Percentiles rank a stretch among this genome's conserved stretches.
These are phyloP conservation scores for Hypoxylon trugodes DNA, from an alignment of 495 filamentous ascomycete species.

Conservation along the genomic window DNA sequence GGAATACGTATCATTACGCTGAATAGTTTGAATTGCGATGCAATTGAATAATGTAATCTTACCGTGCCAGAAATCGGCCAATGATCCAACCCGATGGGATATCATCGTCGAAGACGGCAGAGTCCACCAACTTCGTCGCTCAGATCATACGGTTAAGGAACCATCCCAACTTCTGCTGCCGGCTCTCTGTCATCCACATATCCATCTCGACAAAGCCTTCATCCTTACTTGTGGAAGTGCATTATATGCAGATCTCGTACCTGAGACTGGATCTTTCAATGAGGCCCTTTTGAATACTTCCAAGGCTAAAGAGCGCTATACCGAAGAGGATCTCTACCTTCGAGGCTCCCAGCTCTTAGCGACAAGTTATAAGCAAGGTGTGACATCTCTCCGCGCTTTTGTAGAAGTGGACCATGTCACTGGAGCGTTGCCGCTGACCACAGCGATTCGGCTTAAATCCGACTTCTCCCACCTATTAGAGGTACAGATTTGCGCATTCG, in stretches of 20 bases:
- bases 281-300: constrained; percentile 71
- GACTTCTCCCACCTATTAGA: constrained; percentile 63
- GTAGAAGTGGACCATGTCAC: constrained; percentile 77
- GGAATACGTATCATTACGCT: background rate
- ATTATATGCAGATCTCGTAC: constrained; percentile 64
- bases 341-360: constrained; percentile 72
- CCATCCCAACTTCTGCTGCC: constrained; percentile 59
- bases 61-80: background rate
- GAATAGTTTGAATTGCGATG: background rate
- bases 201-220: constrained; percentile 81
- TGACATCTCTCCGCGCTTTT: constrained; percentile 76
- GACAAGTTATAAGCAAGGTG: constrained; percentile 71
- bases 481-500: constrained; percentile 77
- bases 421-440: constrained; percentile 63
- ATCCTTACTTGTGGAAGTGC: constrained; percentile 56
- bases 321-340: constrained; percentile 63
- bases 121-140: constrained; percentile 20
- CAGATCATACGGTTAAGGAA: constrained; percentile 6
- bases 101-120: constrained; percentile 33
- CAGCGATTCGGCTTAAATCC: constrained; percentile 64
- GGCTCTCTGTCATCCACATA: constrained; percentile 75
- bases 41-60: constrained; percentile 22
- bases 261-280: constrained; percentile 66
- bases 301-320: constrained; percentile 70
- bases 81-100: constrained; percentile 14